Evolutionary conservation across 306 rosid species (phyloP), one percentile per base, ranked within the genome.

Genomic region (Vigna reflexopilosa): DNA sequence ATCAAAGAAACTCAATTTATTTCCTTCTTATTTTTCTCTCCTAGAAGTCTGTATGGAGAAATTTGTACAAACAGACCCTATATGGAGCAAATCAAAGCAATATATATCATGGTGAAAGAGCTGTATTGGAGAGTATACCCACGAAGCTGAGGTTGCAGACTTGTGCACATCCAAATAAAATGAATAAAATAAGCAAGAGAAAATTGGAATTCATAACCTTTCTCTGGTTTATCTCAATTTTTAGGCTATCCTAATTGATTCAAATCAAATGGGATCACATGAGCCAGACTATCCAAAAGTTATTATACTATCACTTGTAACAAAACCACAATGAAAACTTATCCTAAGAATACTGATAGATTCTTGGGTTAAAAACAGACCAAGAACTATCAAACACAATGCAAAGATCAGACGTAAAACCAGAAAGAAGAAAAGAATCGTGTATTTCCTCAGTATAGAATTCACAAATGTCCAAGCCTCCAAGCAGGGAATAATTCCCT

Each of bases 261-360:
- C 47, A 77, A 77, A 40, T 66, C 57, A 77, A 77, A 38, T 54
- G 34, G 40, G 17, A 66, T 24, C 45, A 11, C 57, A 42, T 16
- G 36, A 0, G 57, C 22, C 34, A 17, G 16, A 45, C 36, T 75
- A 47, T 38, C 63, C 36, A 17, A 14, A 52, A 17, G 77, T 28
- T 59, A 26, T 50, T 72, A 28, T 12, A 72, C 26, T 42, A 26
- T 26, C 28, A 63, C 50, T 40, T 40, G 20, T 40, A 26, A 0
- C 12, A 32, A 64, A 72, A 62, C 52, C 61, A 73, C 9, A 28
- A 30, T 17, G 34, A 67, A 42, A 52, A 0, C 2, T 30, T 12
- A 71, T 42, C 56, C 1, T 2, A 17, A 63, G 58, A 72, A n/a
- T 48, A 26, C 19, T 20, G 22, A 20, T 20, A 20, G 22, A 20